Evolutionary conservation across 2,329 filamentous ascomycete species (phyloP), one percentile per base, ranked within the genome.

Genomic region (Epichloe gansuensis): DNA sequence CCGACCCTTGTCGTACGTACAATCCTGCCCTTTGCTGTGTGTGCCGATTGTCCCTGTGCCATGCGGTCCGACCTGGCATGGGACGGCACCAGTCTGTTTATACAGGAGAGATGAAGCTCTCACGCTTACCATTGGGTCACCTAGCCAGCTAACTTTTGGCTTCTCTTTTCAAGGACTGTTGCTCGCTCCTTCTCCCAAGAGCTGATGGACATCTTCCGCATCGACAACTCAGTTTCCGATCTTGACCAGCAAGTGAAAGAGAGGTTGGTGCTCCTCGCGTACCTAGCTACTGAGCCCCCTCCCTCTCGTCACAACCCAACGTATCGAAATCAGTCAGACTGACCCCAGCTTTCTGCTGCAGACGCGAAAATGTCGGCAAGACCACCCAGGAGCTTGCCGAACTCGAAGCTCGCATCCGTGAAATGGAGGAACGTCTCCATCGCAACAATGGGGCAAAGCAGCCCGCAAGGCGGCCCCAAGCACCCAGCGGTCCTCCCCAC

Each of bases 161-260:
- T 47, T 17, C 15, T 9, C 21, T 9, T 6, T n/a, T 57, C 46
- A 69, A 95, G 91, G 58, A 93, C 88, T 56, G 83, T 95, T 69
- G 91, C 90, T 51, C 85, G 82, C 61, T 88, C 86, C 65, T 95
- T 96, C 72, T 91, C 89, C 55, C 76, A 82, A 45, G 88, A 91
- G 67, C 76, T 96, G 56, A 86, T 91, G 74, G 85, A 89, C 66
- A 85, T 94, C 61, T 96, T 96, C 74, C 85, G 86, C 63, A 83
- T 96, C 64, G 88, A 93, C 61, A 85, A 83, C 68, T 85, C 84
- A 60, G 65, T 93, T 54, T 81, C 85, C 63, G 79, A 85, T 56
- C 77, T 95, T 38, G 81, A 86, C 63, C 77, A 85, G 66, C 81
- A 86, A 59, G 81, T 95, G 55, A 80, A 88, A 65, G 80, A 88